A percentile compares a stretch with the other conserved stretches of the same genome.
phyloP scores from a whole-genome alignment of 805 yeast species.

The Metschnikowia arizonensis region DNA sequence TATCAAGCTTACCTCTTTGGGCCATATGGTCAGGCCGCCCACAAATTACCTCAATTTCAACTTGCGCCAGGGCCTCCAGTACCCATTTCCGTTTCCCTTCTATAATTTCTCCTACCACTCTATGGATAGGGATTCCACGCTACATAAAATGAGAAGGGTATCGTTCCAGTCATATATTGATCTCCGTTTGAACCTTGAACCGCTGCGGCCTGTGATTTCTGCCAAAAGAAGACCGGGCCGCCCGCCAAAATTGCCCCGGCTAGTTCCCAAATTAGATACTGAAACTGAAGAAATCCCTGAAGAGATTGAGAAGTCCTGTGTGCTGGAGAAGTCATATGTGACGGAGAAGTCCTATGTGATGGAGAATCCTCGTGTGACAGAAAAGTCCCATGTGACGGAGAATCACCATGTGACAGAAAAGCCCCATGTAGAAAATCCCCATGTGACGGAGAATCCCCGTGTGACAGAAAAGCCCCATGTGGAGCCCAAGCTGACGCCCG shows the following conservation, averaged over 20 bases:
- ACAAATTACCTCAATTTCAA: slow-evolving; percentile 31
- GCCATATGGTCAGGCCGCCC: slow-evolving; percentile 39
- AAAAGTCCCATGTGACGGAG: no score
- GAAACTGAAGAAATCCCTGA: not conserved
- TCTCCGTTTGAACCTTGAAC: slow-evolving; percentile 26
- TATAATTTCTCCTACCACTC: slow-evolving; percentile 43
- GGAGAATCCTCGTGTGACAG: no score
- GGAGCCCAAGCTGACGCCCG: not conserved
- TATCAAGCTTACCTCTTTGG: slow-evolving; percentile 32
- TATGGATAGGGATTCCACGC: slow-evolving; percentile 24
- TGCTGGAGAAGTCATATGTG: not conserved
- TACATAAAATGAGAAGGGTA: slow-evolving; percentile 23
- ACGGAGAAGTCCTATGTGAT: no score
- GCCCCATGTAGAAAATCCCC: not conserved
- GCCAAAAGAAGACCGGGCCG: not conserved
- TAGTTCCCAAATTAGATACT: no score
- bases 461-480: not conserved
- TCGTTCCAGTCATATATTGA: slow-evolving; percentile 35
- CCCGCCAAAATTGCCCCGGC: not conserved
- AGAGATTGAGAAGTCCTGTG: not conserved
- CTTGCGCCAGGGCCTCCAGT: slow-evolving; percentile 39
- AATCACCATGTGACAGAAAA: no score
- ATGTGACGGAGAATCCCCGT: no score
- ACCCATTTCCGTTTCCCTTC: slow-evolving; percentile 44
- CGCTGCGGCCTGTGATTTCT: not conserved